Percentiles rank a stretch among this genome's conserved stretches.
Evolutionary conservation across 2,329 filamentous ascomycete species (phyloP).

Genomic region (Trichocomaceae sp.): DNA sequence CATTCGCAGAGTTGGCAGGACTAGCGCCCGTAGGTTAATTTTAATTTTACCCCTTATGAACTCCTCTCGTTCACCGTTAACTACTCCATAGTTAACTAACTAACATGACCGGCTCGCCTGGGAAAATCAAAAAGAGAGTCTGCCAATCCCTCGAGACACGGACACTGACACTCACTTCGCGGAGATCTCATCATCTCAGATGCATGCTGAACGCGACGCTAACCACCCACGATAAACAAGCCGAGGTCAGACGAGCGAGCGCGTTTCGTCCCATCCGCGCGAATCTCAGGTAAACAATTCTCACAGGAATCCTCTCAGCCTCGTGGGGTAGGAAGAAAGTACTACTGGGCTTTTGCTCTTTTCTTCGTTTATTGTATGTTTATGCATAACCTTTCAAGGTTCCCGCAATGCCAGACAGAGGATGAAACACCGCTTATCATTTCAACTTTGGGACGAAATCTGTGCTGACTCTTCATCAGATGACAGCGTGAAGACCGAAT

Average conservation of each 20-base stretch:
- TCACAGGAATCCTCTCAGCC: neutral
- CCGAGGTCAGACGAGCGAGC: neutral
- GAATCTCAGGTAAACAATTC: neutral
- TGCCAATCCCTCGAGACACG: too few species aligned
- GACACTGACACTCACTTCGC: too few species aligned
- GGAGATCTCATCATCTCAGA: too few species aligned
- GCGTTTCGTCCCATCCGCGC: neutral
- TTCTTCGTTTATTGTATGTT: neutral
- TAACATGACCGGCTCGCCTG: too few species aligned
- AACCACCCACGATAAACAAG: too few species aligned
- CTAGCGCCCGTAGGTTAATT: neutral
- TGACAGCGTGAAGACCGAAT: conserved; percentile 2
- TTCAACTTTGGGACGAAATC: neutral
- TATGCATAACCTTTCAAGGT: neutral
- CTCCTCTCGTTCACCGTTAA: too few species aligned
- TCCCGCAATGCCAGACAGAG: neutral
- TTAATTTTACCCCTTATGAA: conserved; percentile 3
- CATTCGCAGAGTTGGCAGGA: neutral
- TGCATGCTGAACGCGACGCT: too few species aligned
- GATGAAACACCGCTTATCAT: neutral
- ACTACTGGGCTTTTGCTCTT: neutral
- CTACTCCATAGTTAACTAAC: too few species aligned
- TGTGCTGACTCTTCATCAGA: conserved; percentile 2
- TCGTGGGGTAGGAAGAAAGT: neutral
- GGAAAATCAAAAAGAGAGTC: too few species aligned